Evolutionary conservation across 2,329 filamentous ascomycete species (phyloP), one percentile per base, ranked within the genome.

Genomic region (Phialophora chinensis): DNA sequence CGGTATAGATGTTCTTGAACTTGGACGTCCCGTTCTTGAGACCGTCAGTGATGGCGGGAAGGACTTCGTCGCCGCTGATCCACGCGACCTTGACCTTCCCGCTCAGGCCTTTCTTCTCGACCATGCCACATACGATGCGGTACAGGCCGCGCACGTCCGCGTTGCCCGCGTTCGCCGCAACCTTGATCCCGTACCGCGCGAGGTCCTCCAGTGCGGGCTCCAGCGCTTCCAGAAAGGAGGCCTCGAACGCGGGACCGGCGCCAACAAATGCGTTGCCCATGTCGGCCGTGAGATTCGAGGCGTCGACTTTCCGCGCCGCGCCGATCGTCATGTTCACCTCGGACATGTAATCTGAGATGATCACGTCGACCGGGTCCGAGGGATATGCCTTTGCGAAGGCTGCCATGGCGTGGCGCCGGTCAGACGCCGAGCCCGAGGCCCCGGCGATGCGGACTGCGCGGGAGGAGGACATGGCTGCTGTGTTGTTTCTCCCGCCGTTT

Each of bases 241-340:
- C 77, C 67, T 86, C 83, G 66, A 85, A 86, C 8, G 80, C 83
- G 12, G 81, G 81, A 6, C 74, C 72, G 10, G 66, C 72, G 14
- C 68, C 42, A 2, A 66, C 31, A 7, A 63, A 56, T 1, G 66
- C 66, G 65, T 58, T 66, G 17, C 47, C 73, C 50, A 47, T 29
- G 60, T 53, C 69, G 64, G 50, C 47, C 7, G 59, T 54, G 44
- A 33, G 58, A 23, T 47, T 56, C 20, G 38, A 57, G 38, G 71
- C 60, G 69, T 84, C 64, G 71, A 81, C 63, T 68, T 77, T 73
- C 74, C 81, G 67, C 69, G 78, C 72, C 66, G 77, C 75, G 67
- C 78, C 63, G 10, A 75, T 75, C 25, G 84, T 82, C 78, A 87
- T 85, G 73, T 86, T 87, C 68, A 81, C 79, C 66, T 83, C 81